Conservation (phyloP, 345 rosid genomes). For the Melaleuca quinquenervia region DNA sequence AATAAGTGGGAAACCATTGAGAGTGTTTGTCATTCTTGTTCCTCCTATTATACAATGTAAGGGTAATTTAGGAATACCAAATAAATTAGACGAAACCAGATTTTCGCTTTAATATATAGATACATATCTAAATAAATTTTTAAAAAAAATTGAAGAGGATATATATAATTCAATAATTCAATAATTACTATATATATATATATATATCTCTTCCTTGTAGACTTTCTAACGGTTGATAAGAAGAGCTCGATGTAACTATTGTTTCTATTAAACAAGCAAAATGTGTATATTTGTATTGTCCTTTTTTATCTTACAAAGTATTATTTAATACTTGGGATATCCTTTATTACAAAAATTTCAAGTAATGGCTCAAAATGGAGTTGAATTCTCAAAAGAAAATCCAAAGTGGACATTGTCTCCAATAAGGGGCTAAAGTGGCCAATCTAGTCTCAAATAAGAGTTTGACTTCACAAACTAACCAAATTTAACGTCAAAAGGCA, state of each 20-base stretch:
- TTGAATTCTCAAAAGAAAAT: too few species aligned
- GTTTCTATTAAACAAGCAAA: not conserved
- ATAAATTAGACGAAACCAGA: not conserved
- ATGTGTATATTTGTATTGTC: not conserved
- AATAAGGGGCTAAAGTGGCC: too few species aligned
- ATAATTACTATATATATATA: too few species aligned
- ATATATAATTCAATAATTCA: too few species aligned
- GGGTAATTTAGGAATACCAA: not conserved
- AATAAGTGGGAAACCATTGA: not conserved
- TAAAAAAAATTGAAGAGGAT: not conserved
- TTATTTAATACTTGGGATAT: not conserved
- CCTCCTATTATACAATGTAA: not conserved
- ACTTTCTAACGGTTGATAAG: too few species aligned
- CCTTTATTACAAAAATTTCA: too few species aligned
- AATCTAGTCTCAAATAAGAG: too few species aligned
- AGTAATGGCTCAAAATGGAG: too few species aligned
- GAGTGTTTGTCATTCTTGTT: not conserved
- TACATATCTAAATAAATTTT: not conserved
- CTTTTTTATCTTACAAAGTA: not conserved
- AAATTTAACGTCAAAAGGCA: too few species aligned
- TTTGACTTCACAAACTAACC: too few species aligned
- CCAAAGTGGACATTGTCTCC: too few species aligned
- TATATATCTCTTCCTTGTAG: too few species aligned
- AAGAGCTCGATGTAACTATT: not conserved
- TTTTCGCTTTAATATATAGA: not conserved